A percentile compares a stretch with the other conserved stretches of the same genome.
Evolutionary conservation across 1,284 basidiomycete species (phyloP).

Genomic region (Pseudozyma sp.): DNA sequence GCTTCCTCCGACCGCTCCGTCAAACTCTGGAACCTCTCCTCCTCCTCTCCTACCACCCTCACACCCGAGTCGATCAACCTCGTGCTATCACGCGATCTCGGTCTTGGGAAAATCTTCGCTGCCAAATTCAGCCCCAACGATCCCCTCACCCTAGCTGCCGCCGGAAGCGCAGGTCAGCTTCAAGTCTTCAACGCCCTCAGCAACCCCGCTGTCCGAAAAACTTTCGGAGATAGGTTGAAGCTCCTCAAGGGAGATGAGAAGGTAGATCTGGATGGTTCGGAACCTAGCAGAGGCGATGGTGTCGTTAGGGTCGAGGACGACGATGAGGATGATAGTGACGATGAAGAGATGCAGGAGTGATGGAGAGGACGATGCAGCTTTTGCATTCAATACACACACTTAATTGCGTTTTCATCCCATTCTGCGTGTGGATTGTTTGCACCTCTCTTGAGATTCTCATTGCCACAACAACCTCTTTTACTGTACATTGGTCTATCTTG

Average conservation of each 20-base stretch:
- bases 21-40: slow-evolving; percentile 84
- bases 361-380: no score
- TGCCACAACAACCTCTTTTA: no score
- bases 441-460: neutral
- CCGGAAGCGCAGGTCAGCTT: slow-evolving; percentile 89
- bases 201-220: slow-evolving; percentile 68
- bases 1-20: slow-evolving; percentile 91
- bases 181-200: slow-evolving; percentile 85
- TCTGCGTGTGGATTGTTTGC: neutral
- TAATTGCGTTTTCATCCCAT: no score
- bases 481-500: no score
- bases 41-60: slow-evolving; percentile 53
- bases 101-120: slow-evolving; percentile 94
- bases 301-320: slow-evolving; percentile 44
- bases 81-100: slow-evolving; percentile 89
- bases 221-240: slow-evolving; percentile 68
- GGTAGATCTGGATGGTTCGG: slow-evolving; percentile 37
- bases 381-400: no score
- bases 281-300: slow-evolving; percentile 47
- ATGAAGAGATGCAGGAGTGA: slow-evolving; percentile 47
- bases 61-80: slow-evolving; percentile 76
- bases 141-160: slow-evolving; percentile 91
- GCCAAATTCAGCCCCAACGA: slow-evolving; percentile 91
- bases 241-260: slow-evolving; percentile 13
- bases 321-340: slow-evolving; percentile 48